Percentiles rank a stretch among this genome's conserved stretches.
These are phyloP conservation scores for Penicillium sp. DNA, from an alignment of 2,329 filamentous ascomycete species.

Conservation along the genomic window DNA sequence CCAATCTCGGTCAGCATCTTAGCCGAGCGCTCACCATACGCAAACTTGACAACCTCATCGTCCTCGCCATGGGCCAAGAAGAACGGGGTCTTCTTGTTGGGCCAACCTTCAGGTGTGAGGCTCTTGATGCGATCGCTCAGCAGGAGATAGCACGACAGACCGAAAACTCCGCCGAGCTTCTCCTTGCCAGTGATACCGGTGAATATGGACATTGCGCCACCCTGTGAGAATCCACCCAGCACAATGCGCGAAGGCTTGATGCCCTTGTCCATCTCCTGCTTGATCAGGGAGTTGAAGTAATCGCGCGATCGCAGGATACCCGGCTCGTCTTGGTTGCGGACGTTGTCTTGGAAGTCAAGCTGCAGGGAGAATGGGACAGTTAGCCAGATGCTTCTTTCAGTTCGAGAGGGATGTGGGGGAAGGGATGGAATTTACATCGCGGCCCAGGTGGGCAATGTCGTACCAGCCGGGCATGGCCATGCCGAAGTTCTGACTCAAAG, in stretches of 20 bases:
- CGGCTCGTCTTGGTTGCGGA: constrained; percentile 58
- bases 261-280: constrained; percentile 78
- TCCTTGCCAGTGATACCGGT: constrained; percentile 74
- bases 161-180: constrained; percentile 87
- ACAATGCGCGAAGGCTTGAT: constrained; percentile 85
- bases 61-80: constrained; percentile 87
- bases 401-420: background rate
- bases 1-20: constrained; percentile 72
- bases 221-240: constrained; percentile 71
- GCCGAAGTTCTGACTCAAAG: constrained; percentile 66
- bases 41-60: constrained; percentile 74
- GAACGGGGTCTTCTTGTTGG: constrained; percentile 78
- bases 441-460: constrained; percentile 54
- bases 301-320: constrained; percentile 76
- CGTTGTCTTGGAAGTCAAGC: constrained; percentile 51
- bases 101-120: constrained; percentile 59
- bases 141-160: constrained; percentile 80
- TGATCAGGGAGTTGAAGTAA: constrained; percentile 80
- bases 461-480: constrained; percentile 77
- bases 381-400: background rate
- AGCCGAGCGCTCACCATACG: constrained; percentile 71
- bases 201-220: constrained; percentile 85
- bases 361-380: constrained; percentile 21
- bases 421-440: constrained; percentile 42
- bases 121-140: constrained; percentile 69